phyloP scores from a whole-genome alignment of 805 yeast genomes.

The Candida orba region DNA sequence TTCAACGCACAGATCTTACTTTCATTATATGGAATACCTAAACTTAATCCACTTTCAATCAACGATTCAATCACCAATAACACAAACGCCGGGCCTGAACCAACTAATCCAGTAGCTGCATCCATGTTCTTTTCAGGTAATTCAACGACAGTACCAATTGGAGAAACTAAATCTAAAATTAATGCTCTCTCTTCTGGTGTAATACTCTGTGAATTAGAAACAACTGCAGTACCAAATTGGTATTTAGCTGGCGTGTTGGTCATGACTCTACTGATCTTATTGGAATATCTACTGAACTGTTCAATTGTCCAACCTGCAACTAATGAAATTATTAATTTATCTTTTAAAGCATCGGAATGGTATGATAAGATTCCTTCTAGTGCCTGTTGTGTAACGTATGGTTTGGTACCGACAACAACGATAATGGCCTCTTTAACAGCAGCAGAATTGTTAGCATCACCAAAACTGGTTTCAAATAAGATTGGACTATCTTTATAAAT shows the following conservation, averaged over 20 bases:
- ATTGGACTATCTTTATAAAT: constrained; percentile 37
- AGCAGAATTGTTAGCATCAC: constrained; percentile 38
- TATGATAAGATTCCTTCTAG: constrained; percentile 36
- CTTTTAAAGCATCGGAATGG: constrained; percentile 30
- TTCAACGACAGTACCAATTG: constrained; percentile 59
- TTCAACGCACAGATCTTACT: constrained; percentile 86
- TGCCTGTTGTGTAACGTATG: constrained; percentile 63
- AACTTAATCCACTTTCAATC: constrained; percentile 88
- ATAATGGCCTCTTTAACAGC: constrained; percentile 64
- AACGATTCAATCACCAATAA: constrained; percentile 83
- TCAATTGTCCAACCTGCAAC: constrained; percentile 90
- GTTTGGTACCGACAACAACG: constrained; percentile 82
- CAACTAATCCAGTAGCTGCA: constrained; percentile 90
- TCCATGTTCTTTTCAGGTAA: constrained; percentile 92
- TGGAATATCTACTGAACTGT: constrained; percentile 47
- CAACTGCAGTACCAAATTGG: constrained; percentile 91
- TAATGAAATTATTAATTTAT: constrained; percentile 65
- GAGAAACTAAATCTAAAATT: constrained; percentile 45
- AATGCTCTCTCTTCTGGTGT: constrained; percentile 34
- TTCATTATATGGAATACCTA: constrained; percentile 85
- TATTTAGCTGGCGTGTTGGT: constrained; percentile 94
- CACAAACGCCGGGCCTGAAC: constrained; percentile 95
- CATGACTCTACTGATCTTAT: constrained; percentile 82
- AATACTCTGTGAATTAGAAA: constrained; percentile 60
- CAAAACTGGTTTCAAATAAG: constrained; percentile 45